These are phyloP conservation scores for Paecilomyces variotii DNA, from an alignment of 2,329 filamentous ascomycete genomes.

Conservation along the genomic window DNA sequence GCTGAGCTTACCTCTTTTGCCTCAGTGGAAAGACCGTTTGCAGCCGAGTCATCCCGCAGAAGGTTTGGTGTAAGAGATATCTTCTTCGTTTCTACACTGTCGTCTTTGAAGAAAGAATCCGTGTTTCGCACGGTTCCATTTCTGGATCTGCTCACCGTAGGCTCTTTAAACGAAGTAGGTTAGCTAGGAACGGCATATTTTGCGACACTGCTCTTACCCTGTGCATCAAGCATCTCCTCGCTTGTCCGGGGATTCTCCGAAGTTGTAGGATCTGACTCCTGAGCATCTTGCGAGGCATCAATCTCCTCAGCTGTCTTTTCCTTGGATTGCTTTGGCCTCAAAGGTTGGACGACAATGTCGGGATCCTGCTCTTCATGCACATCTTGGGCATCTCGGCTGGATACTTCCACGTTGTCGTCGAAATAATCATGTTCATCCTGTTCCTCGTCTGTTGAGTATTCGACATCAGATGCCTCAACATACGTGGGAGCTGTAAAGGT, in stretches of 20 bases:
- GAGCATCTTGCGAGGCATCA: conserved; percentile 14
- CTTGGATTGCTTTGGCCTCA: conserved; percentile 34
- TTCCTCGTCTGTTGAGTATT: conserved; percentile 77
- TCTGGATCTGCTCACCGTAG: conserved; percentile 50
- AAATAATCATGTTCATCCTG: conserved; percentile 41
- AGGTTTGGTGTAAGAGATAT: conserved; percentile 93
- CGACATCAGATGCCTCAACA: conserved; percentile 77
- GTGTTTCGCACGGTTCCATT: conserved; percentile 86
- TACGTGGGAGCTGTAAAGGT: conserved; percentile 79
- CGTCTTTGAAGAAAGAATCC: conserved; percentile 96
- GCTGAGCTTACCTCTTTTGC: conserved; percentile 29
- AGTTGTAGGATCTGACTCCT: conserved; percentile 20
- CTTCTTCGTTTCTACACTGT: conserved; percentile 90
- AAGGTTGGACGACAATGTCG: conserved; percentile 37
- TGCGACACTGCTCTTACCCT: conserved; percentile 21
- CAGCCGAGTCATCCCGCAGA: conserved; percentile 64
- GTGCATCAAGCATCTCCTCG: conserved; percentile 56
- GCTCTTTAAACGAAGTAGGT: conserved; percentile 19
- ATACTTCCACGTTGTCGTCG: conserved; percentile 40
- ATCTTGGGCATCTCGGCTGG: conserved; percentile 24
- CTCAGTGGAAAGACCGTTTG: conserved; percentile 19
- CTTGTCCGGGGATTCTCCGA: conserved; percentile 45
- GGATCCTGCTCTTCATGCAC: conserved; percentile 24
- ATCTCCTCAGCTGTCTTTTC: conserved; percentile 21
- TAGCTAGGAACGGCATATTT: not conserved